Percentiles rank a stretch among this genome's conserved stretches.
These are phyloP conservation scores for Polyplosphaeria fusca DNA, from an alignment of 495 filamentous ascomycete species.

Conservation along the genomic window DNA sequence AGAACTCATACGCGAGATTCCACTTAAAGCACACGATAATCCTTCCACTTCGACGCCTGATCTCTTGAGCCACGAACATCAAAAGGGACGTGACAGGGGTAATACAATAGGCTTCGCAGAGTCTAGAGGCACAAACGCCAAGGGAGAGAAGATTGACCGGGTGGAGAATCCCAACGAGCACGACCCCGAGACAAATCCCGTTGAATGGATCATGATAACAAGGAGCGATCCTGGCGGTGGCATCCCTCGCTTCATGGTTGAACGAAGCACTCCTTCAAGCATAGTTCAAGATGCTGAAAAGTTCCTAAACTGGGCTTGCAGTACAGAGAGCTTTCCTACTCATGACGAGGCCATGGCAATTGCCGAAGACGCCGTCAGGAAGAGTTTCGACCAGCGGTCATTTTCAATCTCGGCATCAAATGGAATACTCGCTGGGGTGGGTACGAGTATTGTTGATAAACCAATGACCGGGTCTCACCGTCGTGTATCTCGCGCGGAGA, in stretches of 20 bases:
- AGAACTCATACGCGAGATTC: slow-evolving; percentile 84
- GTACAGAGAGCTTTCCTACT: slow-evolving; percentile 49
- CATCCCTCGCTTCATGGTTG: slow-evolving; percentile 91
- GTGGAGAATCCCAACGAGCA: slow-evolving; percentile 42
- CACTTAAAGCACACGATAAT: slow-evolving; percentile 39
- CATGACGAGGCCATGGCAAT: slow-evolving; percentile 38
- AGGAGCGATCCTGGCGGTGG: slow-evolving; percentile 90
- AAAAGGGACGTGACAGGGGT: slow-evolving; percentile 39
- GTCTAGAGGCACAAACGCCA: slow-evolving; percentile 40
- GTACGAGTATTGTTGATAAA: slow-evolving; percentile 27
- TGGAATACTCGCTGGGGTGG: slow-evolving; percentile 30
- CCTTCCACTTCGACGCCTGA: slow-evolving; percentile 40
- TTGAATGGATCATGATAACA: slow-evolving; percentile 97
- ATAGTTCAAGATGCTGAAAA: slow-evolving; percentile 79
- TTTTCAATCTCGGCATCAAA: slow-evolving; percentile 29
- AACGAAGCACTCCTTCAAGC: slow-evolving; percentile 80
- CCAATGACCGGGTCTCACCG: background rate
- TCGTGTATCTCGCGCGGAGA: slow-evolving; percentile 3
- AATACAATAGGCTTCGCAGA: slow-evolving; percentile 51
- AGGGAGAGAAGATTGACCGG: slow-evolving; percentile 43
- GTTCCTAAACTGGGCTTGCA: slow-evolving; percentile 80
- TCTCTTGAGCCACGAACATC: slow-evolving; percentile 27
- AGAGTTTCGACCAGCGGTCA: slow-evolving; percentile 16
- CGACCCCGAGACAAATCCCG: slow-evolving; percentile 58
- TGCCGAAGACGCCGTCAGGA: slow-evolving; percentile 18